A percentile compares a stretch with the other conserved stretches of the same genome.
phyloP scores from a whole-genome alignment of 805 yeast species.

The Schwanniomyces vanrijiae region DNA sequence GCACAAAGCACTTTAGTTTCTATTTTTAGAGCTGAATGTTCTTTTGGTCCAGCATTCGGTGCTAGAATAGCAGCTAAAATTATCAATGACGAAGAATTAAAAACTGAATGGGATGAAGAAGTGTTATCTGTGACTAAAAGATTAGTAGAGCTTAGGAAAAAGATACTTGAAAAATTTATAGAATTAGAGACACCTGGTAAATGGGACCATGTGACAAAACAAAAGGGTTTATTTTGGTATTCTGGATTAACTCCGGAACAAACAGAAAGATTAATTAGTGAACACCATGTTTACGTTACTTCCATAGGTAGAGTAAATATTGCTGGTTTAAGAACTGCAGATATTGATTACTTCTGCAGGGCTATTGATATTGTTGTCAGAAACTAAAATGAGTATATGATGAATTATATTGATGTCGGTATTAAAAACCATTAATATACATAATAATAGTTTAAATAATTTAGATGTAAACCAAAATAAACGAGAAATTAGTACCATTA shows the following conservation, averaged over 20 bases:
- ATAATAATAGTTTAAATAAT: neutral
- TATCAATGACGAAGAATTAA: constrained; percentile 21
- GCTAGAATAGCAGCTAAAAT: constrained; percentile 40
- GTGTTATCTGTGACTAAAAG: constrained; percentile 30
- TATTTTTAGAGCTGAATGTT: constrained; percentile 39
- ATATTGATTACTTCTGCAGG: constrained; percentile 36
- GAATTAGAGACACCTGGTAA: constrained; percentile 43
- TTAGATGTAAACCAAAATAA: neutral
- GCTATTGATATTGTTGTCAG: constrained; percentile 40
- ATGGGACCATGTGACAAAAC: constrained; percentile 37
- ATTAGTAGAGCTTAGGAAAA: constrained; percentile 29
- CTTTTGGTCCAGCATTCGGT: constrained; percentile 49
- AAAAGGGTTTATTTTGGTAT: constrained; percentile 46
- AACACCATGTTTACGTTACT: constrained; percentile 40
- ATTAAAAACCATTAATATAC: neutral
- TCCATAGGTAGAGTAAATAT: constrained; percentile 43
- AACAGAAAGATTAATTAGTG: constrained; percentile 26
- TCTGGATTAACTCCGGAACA: constrained; percentile 39
- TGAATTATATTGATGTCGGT: neutral
- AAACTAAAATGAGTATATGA: constrained; percentile 1
- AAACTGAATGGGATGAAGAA: constrained; percentile 35
- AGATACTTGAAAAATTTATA: constrained; percentile 26
- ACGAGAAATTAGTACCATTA: no score
- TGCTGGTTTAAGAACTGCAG: constrained; percentile 42
- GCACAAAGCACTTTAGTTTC: constrained; percentile 27